Evolutionary conservation across 2,329 filamentous ascomycete species (phyloP).

Genomic region (Dendrostoma leiphaemia): DNA sequence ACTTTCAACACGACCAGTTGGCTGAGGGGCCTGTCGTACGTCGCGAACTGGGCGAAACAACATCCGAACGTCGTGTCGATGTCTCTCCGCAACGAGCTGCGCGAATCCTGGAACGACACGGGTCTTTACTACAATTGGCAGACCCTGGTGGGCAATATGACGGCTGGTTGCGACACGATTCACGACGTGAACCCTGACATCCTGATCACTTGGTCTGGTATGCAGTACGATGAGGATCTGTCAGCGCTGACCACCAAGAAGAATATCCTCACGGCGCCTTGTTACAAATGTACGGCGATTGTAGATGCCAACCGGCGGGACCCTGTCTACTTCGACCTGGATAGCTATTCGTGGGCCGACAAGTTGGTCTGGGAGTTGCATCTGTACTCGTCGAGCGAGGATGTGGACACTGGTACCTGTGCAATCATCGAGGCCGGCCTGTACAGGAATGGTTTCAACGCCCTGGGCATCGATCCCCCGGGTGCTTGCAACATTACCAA

Average conservation of each 20-base stretch:
- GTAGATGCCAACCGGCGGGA: slow-evolving; percentile 40
- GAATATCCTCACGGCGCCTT: slow-evolving; percentile 38
- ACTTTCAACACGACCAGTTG: slow-evolving; percentile 53
- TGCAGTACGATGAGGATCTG: slow-evolving; percentile 46
- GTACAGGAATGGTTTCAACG: slow-evolving; percentile 51
- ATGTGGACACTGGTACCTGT: slow-evolving; percentile 44
- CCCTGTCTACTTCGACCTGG: slow-evolving; percentile 44
- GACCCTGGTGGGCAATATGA: slow-evolving; percentile 42
- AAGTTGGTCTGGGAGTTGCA: slow-evolving; percentile 47
- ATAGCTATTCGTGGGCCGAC: slow-evolving; percentile 43
- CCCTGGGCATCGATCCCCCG: slow-evolving; percentile 37
- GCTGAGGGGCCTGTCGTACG: slow-evolving; percentile 52
- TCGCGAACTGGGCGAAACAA: slow-evolving; percentile 41
- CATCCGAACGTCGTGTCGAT: slow-evolving; percentile 40
- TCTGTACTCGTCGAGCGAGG: slow-evolving; percentile 39
- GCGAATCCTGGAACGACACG: slow-evolving; percentile 33
- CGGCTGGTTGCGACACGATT: slow-evolving; percentile 39
- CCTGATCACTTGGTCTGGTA: slow-evolving; percentile 47
- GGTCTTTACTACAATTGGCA: slow-evolving; percentile 43
- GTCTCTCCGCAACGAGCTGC: slow-evolving; percentile 41
- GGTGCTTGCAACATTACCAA: slow-evolving; percentile 38
- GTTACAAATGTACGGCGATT: slow-evolving; percentile 40
- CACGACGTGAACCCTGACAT: slow-evolving; percentile 42
- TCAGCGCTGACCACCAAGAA: slow-evolving; percentile 39
- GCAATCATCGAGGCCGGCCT: slow-evolving; percentile 45